Evolutionary conservation across 176 grass and related monocot genomes (phyloP).

Genomic region (Cenchrus americanus): DNA sequence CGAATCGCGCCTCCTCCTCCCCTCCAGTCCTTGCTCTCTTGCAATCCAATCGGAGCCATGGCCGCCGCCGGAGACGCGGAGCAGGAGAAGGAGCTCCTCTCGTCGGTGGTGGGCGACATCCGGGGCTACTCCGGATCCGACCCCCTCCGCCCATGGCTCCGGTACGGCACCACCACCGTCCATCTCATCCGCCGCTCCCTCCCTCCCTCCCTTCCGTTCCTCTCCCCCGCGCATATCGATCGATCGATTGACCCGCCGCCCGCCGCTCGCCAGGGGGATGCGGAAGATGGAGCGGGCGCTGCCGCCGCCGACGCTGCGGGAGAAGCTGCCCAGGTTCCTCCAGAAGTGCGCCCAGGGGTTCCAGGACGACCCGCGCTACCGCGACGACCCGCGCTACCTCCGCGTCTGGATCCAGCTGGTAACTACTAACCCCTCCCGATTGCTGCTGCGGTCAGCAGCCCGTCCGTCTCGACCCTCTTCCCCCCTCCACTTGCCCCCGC

Average conservation of each 20-base stretch:
- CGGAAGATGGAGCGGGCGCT: constrained; percentile 61
- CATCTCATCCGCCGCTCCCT: neutral
- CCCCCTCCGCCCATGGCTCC: constrained; percentile 86
- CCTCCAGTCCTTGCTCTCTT: too few species aligned
- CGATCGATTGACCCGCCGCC: neutral
- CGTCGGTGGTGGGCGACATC: constrained; percentile 67
- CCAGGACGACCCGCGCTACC: constrained; percentile 60
- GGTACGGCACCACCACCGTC: constrained; percentile 34
- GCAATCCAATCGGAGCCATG: constrained; percentile 33
- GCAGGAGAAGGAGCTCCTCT: constrained; percentile 64
- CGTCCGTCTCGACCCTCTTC: neutral
- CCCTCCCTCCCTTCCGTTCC: neutral
- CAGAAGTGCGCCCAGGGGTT: constrained; percentile 93
- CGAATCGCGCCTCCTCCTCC: too few species aligned
- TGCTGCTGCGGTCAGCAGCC: neutral
- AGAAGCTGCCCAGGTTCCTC: constrained; percentile 91
- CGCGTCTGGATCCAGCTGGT: constrained; percentile 87
- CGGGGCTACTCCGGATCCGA: constrained; percentile 69
- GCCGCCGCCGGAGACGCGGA: constrained; percentile 44
- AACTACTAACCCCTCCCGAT: constrained; percentile 15
- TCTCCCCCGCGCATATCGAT: too few species aligned
- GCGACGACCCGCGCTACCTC: constrained; percentile 73
- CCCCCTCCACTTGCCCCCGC: neutral
- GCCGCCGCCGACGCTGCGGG: constrained; percentile 51
- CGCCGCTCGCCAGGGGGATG: constrained; percentile 51